Conservation (phyloP, 2,329 filamentous ascomycete species). For the Colletotrichum tropicale region DNA sequence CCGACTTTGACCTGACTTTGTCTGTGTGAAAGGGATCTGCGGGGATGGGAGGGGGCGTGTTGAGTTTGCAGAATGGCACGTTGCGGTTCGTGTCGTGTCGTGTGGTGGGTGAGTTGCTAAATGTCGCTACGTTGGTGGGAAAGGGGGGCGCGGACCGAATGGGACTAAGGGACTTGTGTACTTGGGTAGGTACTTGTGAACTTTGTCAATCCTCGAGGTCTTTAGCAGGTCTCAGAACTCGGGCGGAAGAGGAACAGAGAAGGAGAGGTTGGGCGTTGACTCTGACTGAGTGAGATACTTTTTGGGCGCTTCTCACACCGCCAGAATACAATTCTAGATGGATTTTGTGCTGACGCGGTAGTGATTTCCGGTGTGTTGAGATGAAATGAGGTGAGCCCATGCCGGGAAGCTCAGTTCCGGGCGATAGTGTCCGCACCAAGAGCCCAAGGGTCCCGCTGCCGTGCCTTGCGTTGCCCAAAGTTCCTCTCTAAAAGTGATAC, state of each 20-base stretch:
- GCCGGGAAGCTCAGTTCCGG: slow-evolving; percentile 19
- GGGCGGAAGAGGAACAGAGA: not conserved
- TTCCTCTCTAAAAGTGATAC: not conserved
- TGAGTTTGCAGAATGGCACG: not conserved
- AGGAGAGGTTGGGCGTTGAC: not conserved
- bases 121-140: not conserved
- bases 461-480: not conserved
- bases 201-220: not conserved
- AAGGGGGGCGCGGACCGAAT: not conserved
- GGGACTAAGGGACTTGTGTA: not conserved
- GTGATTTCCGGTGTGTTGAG: not conserved
- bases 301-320: not conserved
- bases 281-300: not conserved
- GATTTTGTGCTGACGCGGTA: not conserved
- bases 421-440: slow-evolving; percentile 4
- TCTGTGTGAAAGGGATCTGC: not conserved
- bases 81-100: not conserved
- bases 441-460: not conserved
- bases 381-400: slow-evolving; percentile 14
- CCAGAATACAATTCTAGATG: not conserved
- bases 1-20: not conserved
- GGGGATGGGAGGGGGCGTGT: not conserved
- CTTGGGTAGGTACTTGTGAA: not conserved
- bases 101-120: not conserved
- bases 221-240: not conserved